These are phyloP conservation scores for Rasamsonia emersonii DNA, from an alignment of 2,329 filamentous ascomycete species.

Conservation along the genomic window DNA sequence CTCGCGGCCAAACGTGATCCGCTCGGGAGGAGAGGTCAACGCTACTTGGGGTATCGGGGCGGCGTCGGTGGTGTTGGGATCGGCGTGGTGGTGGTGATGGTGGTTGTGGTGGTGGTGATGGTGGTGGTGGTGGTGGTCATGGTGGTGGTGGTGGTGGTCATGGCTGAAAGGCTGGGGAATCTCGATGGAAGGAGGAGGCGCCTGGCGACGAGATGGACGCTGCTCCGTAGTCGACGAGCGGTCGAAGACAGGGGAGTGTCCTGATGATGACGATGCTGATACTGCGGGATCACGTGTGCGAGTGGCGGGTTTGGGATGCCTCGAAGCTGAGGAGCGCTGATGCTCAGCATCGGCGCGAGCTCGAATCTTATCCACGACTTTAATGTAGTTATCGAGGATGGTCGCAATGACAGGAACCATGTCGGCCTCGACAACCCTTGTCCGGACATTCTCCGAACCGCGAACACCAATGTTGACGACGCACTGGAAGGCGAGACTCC, in stretches of 20 bases:
- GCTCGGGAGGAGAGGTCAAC: conserved; percentile 62
- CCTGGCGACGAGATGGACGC: conserved; percentile 62
- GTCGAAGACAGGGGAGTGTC: conserved; percentile 28
- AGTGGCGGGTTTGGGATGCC: conserved; percentile 19
- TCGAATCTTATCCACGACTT: conserved; percentile 84
- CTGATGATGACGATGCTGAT: conserved; percentile 6
- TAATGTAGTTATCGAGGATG: conserved; percentile 96
- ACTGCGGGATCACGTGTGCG: conserved; percentile 16
- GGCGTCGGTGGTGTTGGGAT: conserved; percentile 13
- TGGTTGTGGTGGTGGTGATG: conserved; percentile 6
- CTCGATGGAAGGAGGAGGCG: conserved; percentile 75
- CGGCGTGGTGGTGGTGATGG: conserved; percentile 5
- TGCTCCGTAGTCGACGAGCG: conserved; percentile 49
- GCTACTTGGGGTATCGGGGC: conserved; percentile 56
- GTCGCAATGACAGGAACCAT: conserved; percentile 99
- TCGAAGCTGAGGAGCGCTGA: conserved; percentile 39
- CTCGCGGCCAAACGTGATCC: conserved; percentile 54
- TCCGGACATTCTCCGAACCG: conserved; percentile 87
- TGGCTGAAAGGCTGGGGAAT: conserved; percentile 54
- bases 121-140: conserved; percentile 22
- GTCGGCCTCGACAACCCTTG: conserved; percentile 92
- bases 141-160: conserved; percentile 39
- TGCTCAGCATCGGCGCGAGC: conserved; percentile 76
- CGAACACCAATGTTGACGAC: conserved; percentile 98
- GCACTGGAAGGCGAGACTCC: conserved; percentile 98